Base-by-base conservation (phyloP, 192 early-diverging fungal species). In the Backusella macrospora region DNA sequence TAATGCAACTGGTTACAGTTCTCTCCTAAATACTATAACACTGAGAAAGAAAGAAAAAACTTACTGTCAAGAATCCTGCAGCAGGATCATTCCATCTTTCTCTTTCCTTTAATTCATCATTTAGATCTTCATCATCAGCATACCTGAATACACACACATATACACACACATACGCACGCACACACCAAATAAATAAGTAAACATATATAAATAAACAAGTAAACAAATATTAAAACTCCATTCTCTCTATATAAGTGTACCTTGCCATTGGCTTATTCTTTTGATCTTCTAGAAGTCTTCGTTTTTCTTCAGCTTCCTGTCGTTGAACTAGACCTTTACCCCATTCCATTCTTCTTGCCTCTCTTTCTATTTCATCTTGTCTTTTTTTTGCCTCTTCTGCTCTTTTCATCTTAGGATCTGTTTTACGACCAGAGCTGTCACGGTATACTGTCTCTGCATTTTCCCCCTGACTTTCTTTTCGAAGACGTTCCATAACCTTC, bases 81-180 rank as follows among this genome's bases (percentile, higher is more conserved):
- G 88, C 88, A 15, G 89, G 89, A 65, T 91, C 89, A 76, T 90
- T 88, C 89, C 89, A 91, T 37, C 84, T 68, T 38, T 88, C 85
- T 64, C 73, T 69, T 29, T 87, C 84, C 72, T 83, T 89, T 4
- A 90, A 71, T 55, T 86, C 89, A 39, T 91, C 83, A 62, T 91
- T 91, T 34, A 88, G 76, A 37, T 91, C 89, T 48, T 75, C 70
- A 52, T 91, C 89, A 72, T 91, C 87, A 62, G 75, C 86, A 80
- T 86, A 90, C 68, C 88, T 84, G 66, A 38, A 67, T 34, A 34
- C 2, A 34, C 2, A 34, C 29, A 34, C 29, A 34, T 34, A 48
- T 3, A 48, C n/a, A 48, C 3, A 48, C 47, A 48, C 47, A 48
- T 3, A 48, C 47, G 3, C 47, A 48, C 47, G 3, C n/a, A 34